Evolutionary conservation across 768 basidiomycete genomes (phyloP), one percentile per base, ranked within the genome.

Genomic region (Arthromyces matolae): DNA sequence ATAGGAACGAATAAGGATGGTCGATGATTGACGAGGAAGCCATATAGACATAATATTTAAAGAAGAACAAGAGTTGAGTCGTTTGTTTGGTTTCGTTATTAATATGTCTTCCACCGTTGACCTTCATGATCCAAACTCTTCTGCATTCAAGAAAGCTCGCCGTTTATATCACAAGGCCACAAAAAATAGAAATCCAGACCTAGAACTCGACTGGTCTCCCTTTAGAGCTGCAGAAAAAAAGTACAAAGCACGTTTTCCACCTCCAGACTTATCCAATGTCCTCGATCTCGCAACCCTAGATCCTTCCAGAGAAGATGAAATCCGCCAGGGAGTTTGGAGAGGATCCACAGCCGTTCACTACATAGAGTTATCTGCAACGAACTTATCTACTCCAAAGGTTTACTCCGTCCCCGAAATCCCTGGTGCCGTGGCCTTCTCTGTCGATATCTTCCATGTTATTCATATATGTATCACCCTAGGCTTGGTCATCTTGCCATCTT

Each of bases 401-500:
- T 83, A 72, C 59, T 62, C 61, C 13, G 67, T 86, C 24, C 75
- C 81, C 46, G 61, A 65, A 50, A 70, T 81, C 52, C 83, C 82
- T 66, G 84, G 81, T 84, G 64, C 66, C 66, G 58, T 49, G 27
- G 27, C 48, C 49, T 52, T 37, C 40, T n/a, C 25, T 44, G 42
- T 37, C 28, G 31, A 18, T 38, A 34, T 8, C 19, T 25, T 9
- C 22, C 37, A 8, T 39, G 49, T 22, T 51, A 57, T 49, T 35
- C 47, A 52, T 58, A 45, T 33, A 45, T 57, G 33, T 32, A 42
- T 40, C 51, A 31, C 48, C n/a, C 19, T 60, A 94, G 94, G 94
- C 16, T 79, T 97, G 22, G 85, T 97, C 16, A 64, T 96, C 18
- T 66, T 99, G 5, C 93, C 95, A 9, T 72, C 75, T 0, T 93